A percentile compares a stretch with the other conserved stretches of the same genome.
Evolutionary conservation across 805 yeast genomes (phyloP).

Genomic region (Debaryomyces castellii): DNA sequence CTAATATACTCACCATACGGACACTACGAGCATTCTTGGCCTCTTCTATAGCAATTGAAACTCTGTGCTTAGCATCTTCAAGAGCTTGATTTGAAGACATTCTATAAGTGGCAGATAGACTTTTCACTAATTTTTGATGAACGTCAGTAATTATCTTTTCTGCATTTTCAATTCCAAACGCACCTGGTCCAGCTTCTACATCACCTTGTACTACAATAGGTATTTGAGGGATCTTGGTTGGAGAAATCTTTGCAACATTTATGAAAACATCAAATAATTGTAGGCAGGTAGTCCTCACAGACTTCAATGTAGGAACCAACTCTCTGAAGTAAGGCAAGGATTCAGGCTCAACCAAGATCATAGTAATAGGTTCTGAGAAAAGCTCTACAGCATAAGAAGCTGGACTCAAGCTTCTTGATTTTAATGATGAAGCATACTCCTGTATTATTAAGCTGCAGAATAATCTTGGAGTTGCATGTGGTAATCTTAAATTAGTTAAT

Average conservation of each 20-base stretch:
- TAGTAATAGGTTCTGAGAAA: conserved; percentile 28
- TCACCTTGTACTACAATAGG: conserved; percentile 95
- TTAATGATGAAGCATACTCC: conserved; percentile 52
- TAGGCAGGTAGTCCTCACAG: conserved; percentile 84
- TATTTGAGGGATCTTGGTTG: conserved; percentile 70
- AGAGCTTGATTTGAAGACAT: conserved; percentile 69
- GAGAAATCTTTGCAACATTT: conserved; percentile 71
- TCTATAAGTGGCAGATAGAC: conserved; percentile 66
- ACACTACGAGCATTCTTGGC: conserved; percentile 53
- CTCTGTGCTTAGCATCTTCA: conserved; percentile 75
- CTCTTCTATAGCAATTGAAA: conserved; percentile 63
- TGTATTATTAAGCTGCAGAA: conserved; percentile 67
- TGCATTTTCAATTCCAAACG: conserved; percentile 79
- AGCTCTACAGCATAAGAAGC: conserved; percentile 16
- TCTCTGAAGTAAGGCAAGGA: conserved; percentile 68
- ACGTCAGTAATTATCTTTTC: conserved; percentile 63
- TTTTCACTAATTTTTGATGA: conserved; percentile 61
- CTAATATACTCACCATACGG: conserved; percentile 60
- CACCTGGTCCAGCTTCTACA: conserved; percentile 89
- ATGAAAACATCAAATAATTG: conserved; percentile 77
- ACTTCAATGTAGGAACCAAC: conserved; percentile 79
- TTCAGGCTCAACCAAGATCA: conserved; percentile 42
- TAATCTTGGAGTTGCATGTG: conserved; percentile 80
- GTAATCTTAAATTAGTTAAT: conserved; percentile 47
- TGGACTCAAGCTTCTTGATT: conserved; percentile 11